phyloP scores from a whole-genome alignment of 1,139 yeast species.

The Candida labiduridarum region DNA sequence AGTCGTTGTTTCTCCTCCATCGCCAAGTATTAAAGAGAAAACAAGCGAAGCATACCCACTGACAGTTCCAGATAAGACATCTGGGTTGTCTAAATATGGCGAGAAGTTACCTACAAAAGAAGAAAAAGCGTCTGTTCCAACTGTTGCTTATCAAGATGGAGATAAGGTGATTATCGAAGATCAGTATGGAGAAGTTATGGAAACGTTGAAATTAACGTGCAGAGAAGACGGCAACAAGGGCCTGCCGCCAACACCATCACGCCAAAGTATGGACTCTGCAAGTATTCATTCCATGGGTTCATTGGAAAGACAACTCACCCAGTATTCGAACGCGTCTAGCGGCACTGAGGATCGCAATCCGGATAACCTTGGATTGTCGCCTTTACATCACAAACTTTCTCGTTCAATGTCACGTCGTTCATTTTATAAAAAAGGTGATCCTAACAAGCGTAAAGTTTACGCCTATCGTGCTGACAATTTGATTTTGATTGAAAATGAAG shows the following conservation, averaged over 20 bases:
- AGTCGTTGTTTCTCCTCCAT: constrained; percentile 2
- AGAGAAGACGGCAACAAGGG: constrained; percentile 4
- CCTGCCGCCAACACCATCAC: not conserved
- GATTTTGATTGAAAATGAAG: constrained; percentile 83
- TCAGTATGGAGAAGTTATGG: constrained; percentile 75
- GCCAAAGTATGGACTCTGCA: constrained; percentile 21
- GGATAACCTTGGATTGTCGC: constrained; percentile 3
- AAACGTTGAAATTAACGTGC: constrained; percentile 29
- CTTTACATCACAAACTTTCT: constrained; percentile 8
- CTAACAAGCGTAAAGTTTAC: constrained; percentile 35
- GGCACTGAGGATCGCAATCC: constrained; percentile 2
- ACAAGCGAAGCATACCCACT: not conserved
- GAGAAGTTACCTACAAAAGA: constrained; percentile 13
- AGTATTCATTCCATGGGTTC: constrained; percentile 48
- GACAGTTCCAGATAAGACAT: constrained; percentile 10
- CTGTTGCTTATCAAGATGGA: constrained; percentile 77
- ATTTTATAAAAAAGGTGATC: constrained; percentile 34
- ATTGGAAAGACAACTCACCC: constrained; percentile 38
- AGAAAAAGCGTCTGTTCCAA: constrained; percentile 17
- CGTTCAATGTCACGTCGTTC: constrained; percentile 18
- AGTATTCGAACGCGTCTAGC: constrained; percentile 27
- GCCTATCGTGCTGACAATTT: constrained; percentile 63
- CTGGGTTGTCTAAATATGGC: constrained; percentile 16
- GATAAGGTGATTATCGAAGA: constrained; percentile 73
- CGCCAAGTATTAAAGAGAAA: constrained; percentile 1